A percentile compares a stretch with the other conserved stretches of the same genome.
Conservation (phyloP, 345 rosid species). For the Lepidium sativum region DNA sequence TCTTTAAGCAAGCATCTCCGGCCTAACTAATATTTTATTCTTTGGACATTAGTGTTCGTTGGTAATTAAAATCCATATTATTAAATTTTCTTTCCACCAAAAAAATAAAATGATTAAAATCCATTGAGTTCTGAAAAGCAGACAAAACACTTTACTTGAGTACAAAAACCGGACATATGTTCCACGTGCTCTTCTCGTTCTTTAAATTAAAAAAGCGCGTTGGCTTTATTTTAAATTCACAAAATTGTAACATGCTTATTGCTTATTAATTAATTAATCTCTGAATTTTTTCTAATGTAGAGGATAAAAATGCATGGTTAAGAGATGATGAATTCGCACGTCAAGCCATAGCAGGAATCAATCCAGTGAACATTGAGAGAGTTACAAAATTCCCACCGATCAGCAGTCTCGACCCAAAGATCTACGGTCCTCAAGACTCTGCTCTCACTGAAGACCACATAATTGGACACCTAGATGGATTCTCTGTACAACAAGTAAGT, state of each 20-base stretch:
- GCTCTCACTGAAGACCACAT: conserved; percentile 79
- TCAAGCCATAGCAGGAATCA: conserved; percentile 79
- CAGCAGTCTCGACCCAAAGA: conserved; percentile 73
- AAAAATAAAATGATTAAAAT: background rate
- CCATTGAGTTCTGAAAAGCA: background rate
- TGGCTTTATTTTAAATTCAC: background rate
- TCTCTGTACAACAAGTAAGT: conserved; percentile 76
- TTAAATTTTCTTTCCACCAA: background rate
- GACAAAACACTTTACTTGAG: background rate
- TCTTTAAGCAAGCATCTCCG: background rate
- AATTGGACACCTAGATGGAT: conserved; percentile 53
- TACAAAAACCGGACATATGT: conserved; percentile 2
- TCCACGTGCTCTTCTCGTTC: conserved; percentile 10
- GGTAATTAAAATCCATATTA: background rate
- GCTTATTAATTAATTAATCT: background rate
- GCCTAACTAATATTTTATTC: background rate
- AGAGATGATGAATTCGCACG: conserved; percentile 97
- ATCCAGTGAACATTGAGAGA: conserved; percentile 69
- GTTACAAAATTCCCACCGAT: conserved; percentile 66
- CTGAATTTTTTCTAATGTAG: conserved; percentile 29
- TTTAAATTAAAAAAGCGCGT: conserved; percentile 8
- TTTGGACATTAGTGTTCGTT: background rate
- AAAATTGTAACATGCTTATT: background rate
- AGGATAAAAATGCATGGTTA: conserved; percentile 94
- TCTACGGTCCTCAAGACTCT: conserved; percentile 67